phyloP scores from a whole-genome alignment of 1,139 yeast species.

The Kluyveromyces marxianus region DNA sequence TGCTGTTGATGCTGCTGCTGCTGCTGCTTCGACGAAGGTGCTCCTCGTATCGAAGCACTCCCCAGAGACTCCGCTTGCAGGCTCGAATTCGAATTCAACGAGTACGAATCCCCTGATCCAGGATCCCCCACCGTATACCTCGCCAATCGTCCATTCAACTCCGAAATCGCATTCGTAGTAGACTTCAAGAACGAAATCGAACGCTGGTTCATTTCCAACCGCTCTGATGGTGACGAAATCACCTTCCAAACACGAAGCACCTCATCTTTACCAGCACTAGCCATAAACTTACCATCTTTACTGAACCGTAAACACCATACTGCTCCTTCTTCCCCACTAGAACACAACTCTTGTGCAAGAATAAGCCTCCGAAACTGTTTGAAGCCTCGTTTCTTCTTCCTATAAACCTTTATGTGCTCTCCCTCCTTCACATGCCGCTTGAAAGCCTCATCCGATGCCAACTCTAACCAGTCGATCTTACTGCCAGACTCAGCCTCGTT shows the following conservation, averaged over 20 bases:
- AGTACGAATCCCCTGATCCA: background rate
- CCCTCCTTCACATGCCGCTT: conserved; percentile 42
- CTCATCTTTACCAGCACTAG: conserved; percentile 75
- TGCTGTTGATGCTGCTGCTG: conserved; percentile 1
- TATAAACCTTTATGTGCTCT: conserved; percentile 44
- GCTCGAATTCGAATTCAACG: background rate
- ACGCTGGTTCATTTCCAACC: conserved; percentile 36
- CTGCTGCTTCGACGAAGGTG: background rate
- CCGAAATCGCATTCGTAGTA: conserved; percentile 8
- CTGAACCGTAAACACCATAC: conserved; percentile 70
- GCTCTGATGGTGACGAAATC: conserved; percentile 57
- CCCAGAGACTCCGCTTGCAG: background rate
- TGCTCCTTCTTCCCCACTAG: conserved; percentile 33
- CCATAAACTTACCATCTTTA: conserved; percentile 71
- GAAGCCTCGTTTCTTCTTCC: conserved; percentile 38
- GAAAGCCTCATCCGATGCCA: conserved; percentile 30
- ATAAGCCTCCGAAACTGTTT: conserved; percentile 50
- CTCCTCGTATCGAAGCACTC: background rate
- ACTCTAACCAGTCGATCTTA: conserved; percentile 12
- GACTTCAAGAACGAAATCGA: conserved; percentile 5
- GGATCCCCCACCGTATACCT: conserved; percentile 2
- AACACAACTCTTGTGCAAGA: conserved; percentile 69
- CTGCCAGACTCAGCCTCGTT: background rate
- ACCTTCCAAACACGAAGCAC: conserved; percentile 73
- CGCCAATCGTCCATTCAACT: conserved; percentile 4